Conservation (phyloP, 495 filamentous ascomycete species). For the Neurospora africana region DNA sequence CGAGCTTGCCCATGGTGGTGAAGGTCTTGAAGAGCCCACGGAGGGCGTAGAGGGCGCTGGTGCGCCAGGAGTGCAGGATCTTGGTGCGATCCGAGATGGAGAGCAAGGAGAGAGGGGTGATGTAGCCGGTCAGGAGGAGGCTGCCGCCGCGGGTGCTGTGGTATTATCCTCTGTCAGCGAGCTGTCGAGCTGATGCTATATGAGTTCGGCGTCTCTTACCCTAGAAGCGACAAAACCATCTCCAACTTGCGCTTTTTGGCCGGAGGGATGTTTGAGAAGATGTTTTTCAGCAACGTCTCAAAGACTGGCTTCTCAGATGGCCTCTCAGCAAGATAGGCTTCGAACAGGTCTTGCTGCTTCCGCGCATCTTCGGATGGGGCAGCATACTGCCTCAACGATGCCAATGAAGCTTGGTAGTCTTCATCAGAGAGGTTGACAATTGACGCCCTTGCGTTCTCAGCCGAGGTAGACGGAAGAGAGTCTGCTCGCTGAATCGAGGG, state of each 20-base stretch:
- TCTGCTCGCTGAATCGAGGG: slow-evolving; percentile 7
- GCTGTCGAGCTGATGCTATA: background rate
- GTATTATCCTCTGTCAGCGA: slow-evolving; percentile 5
- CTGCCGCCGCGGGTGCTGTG: slow-evolving; percentile 57
- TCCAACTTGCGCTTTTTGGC: slow-evolving; percentile 19
- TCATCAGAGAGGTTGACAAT: slow-evolving; percentile 3
- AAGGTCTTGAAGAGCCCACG: slow-evolving; percentile 47
- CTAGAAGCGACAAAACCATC: slow-evolving; percentile 18
- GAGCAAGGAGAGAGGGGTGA: slow-evolving; percentile 51
- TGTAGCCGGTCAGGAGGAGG: slow-evolving; percentile 54
- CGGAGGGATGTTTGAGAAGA: slow-evolving; percentile 16
- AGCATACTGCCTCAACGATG: slow-evolving; percentile 1
- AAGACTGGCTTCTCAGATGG: slow-evolving; percentile 21
- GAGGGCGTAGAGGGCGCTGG: slow-evolving; percentile 47
- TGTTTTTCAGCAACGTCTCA: slow-evolving; percentile 11
- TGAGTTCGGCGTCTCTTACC: slow-evolving; percentile 10
- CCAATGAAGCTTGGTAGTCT: slow-evolving; percentile 1
- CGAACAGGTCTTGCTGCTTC: slow-evolving; percentile 11
- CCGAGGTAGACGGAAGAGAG: background rate
- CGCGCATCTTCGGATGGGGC: slow-evolving; percentile 5
- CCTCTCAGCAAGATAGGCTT: slow-evolving; percentile 25
- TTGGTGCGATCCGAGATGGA: slow-evolving; percentile 48
- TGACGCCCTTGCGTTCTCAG: background rate
- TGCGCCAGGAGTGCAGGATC: slow-evolving; percentile 48
- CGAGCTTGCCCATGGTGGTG: slow-evolving; percentile 40